Evolutionary conservation across 2,329 filamentous ascomycete species (phyloP).

Genomic region (Penicillium sclerotigenum): DNA sequence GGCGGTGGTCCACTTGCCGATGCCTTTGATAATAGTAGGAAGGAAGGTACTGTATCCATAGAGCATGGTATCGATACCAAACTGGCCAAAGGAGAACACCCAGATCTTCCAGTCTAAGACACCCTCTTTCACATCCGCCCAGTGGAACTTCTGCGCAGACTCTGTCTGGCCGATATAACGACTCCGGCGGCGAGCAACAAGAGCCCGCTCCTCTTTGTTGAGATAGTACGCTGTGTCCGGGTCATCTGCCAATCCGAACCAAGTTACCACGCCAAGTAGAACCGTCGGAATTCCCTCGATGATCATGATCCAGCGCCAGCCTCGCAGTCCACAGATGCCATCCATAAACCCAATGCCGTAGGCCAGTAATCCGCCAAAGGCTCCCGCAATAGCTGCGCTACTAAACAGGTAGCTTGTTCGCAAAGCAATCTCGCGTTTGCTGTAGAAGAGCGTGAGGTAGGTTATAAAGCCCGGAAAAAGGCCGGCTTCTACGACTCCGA

Average conservation of each 20-base stretch:
- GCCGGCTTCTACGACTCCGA: constrained; percentile 67
- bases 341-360: constrained; percentile 73
- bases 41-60: constrained; percentile 77
- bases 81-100: constrained; percentile 66
- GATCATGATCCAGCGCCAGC: constrained; percentile 70
- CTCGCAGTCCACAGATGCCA: constrained; percentile 59
- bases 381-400: constrained; percentile 65
- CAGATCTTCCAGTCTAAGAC: constrained; percentile 75
- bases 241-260: constrained; percentile 62
- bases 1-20: constrained; percentile 61
- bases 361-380: constrained; percentile 68
- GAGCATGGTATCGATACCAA: constrained; percentile 71
- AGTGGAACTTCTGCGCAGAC: constrained; percentile 54
- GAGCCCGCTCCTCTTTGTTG: constrained; percentile 55
- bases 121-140: constrained; percentile 62
- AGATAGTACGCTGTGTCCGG: constrained; percentile 64
- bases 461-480: constrained; percentile 66
- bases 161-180: constrained; percentile 51
- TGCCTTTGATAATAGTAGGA: constrained; percentile 70
- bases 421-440: constrained; percentile 67
- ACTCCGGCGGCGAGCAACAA: constrained; percentile 53
- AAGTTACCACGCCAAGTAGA: constrained; percentile 54
- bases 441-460: constrained; percentile 75
- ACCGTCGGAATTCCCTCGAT: constrained; percentile 57
- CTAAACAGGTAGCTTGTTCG: constrained; percentile 69